These are phyloP conservation scores for Plasmodium ovale DNA, from an alignment of 169 alveolate genomes.

Conservation along the genomic window DNA sequence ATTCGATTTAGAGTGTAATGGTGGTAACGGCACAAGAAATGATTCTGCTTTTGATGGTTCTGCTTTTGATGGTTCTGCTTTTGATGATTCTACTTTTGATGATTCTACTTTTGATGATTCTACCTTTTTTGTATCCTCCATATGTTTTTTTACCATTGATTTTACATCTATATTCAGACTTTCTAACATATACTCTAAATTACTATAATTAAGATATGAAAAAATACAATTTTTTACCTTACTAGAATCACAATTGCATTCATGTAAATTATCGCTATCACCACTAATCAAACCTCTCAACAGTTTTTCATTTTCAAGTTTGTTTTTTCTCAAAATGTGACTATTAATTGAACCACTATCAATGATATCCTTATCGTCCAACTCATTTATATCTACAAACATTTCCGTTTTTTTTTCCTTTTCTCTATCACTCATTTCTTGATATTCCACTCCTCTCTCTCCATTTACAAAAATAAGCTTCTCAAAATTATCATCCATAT, in stretches of 20 bases:
- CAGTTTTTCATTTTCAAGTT: slow-evolving; percentile 32
- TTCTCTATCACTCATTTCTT: slow-evolving; percentile 48
- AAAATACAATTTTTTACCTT: slow-evolving; percentile 41
- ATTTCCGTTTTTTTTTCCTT: slow-evolving; percentile 58
- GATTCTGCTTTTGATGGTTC: slow-evolving; percentile 20
- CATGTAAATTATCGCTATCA: slow-evolving; percentile 47
- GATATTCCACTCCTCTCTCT: not conserved
- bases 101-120: not conserved
- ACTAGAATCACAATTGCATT: slow-evolving; percentile 47
- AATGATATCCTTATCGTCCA: slow-evolving; percentile 39
- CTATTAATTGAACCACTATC: slow-evolving; percentile 64
- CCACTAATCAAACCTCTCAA: slow-evolving; percentile 37
- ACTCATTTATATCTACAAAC: slow-evolving; percentile 68
- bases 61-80: not conserved
- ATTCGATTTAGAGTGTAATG: slow-evolving; percentile 35
- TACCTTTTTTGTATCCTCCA: not conserved
- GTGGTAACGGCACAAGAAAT: slow-evolving; percentile 64
- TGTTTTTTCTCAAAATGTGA: slow-evolving; percentile 18
- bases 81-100: not conserved
- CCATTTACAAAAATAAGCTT: slow-evolving; percentile 1
- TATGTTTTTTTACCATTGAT: slow-evolving; percentile 23
- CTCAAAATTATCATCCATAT: slow-evolving; percentile 62
- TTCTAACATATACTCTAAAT: slow-evolving; percentile 62
- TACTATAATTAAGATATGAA: slow-evolving; percentile 45
- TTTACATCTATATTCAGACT: slow-evolving; percentile 57